A percentile compares a stretch with the other conserved stretches of the same genome.
These are phyloP conservation scores for Penicillium desertorum DNA, from an alignment of 495 filamentous ascomycete species.

Conservation along the genomic window DNA sequence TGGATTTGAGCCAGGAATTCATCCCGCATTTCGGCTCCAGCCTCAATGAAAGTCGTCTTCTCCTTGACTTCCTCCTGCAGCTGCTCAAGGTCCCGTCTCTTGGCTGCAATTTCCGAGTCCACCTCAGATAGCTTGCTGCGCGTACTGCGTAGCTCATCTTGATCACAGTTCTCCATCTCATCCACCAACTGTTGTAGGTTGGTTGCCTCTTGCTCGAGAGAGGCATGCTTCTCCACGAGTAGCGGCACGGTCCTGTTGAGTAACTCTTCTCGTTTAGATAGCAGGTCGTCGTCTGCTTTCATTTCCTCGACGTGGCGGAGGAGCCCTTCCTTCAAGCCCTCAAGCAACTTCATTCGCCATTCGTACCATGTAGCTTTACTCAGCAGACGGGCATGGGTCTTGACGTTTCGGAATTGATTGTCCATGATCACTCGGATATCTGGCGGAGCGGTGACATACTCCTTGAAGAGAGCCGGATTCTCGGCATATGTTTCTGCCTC, in stretches of 20 bases:
- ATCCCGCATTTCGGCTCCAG: constrained; percentile 62
- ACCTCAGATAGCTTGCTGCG: constrained; percentile 61
- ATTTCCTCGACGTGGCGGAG: constrained; percentile 71
- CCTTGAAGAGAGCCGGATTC: constrained; percentile 85
- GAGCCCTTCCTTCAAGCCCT: constrained; percentile 77
- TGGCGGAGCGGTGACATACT: constrained; percentile 85
- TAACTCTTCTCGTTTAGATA: constrained; percentile 65
- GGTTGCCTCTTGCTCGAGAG: constrained; percentile 61
- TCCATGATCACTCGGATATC: constrained; percentile 85
- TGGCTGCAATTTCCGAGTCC: constrained; percentile 67
- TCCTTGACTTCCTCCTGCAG: constrained; percentile 62
- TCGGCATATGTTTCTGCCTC: constrained; percentile 83
- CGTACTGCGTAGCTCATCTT: constrained; percentile 68
- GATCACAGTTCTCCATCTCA: constrained; percentile 77
- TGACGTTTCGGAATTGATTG: constrained; percentile 94
- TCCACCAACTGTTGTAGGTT: constrained; percentile 67
- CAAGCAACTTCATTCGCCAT: constrained; percentile 90
- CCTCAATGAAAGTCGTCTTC: constrained; percentile 60
- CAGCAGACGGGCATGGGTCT: constrained; percentile 81
- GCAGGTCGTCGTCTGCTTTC: constrained; percentile 66
- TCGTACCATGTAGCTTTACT: constrained; percentile 98
- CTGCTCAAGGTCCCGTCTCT: constrained; percentile 61
- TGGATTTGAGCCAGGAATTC: constrained; percentile 70
- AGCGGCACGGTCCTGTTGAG: constrained; percentile 64
- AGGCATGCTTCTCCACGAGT: constrained; percentile 56